Evolutionary conservation across 2,329 filamentous ascomycete species (phyloP), one percentile per base, ranked within the genome.

Genomic region (Colletotrichum lindemuthianum): DNA sequence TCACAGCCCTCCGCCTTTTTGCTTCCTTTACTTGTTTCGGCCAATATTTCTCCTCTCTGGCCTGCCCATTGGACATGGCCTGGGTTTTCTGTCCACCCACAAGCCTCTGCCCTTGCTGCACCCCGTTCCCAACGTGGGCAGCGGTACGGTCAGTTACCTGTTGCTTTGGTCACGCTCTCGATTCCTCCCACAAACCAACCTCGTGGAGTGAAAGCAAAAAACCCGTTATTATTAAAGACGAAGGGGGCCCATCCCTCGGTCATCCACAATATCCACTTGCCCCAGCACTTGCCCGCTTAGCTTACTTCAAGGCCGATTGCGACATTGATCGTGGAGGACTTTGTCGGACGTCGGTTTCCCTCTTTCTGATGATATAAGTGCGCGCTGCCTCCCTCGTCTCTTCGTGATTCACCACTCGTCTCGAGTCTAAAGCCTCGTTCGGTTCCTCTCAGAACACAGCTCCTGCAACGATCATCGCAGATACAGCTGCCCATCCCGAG

Each of bases 221-320:
- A n/a, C n/a, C 16, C 54, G 59, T 56, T 54, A 60, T 66, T 55
- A 44, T 54, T 64, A 59, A 55, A 64, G 56, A 50, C 54, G 41
- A 41, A 59, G 43, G 53, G 49, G 24, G 24, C 24, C 24, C 24
- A 24, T 45, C 65, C 64, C 55, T 33, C 53, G 32, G 40, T 50
- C 55, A 57, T 60, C 61, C 55, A 60, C 55, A 36, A 60, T 60
- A 65, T 50, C 55, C 65, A 60, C 64, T 59, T 67, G 60, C 53
- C 64, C 60, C 60, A 52, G 39, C 45, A 24, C 51, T 55, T 51
- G 48, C 36, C 50, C 63, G 51, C 55, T 52, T 65, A 65, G 65
- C 44, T 59, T 49, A 40, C 39, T 44, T 16, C 37, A 36, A 39
- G 53, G 50, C 24, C 48, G 59, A 64, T 66, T 66, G 63, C 63